Evolutionary conservation across 495 filamentous ascomycete genomes (phyloP).

Genomic region (Neurospora sp.): DNA sequence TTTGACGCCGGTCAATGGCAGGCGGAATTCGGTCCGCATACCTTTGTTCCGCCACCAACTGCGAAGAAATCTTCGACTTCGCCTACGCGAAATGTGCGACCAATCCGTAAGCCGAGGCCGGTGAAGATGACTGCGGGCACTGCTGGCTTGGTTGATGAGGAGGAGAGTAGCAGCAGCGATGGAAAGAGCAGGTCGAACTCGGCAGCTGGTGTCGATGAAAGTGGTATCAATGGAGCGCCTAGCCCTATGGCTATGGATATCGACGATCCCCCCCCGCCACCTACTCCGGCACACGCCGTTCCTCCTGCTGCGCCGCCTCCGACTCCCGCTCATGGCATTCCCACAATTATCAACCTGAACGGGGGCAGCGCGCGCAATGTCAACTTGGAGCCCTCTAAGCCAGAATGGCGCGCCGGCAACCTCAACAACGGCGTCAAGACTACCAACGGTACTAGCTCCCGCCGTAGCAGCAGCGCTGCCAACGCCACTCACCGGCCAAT

Average conservation of each 20-base stretch:
- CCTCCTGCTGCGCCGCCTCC: constrained; percentile 7
- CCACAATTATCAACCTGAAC: neutral
- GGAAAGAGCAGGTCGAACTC: constrained; percentile 16
- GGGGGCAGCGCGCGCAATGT: constrained; percentile 29
- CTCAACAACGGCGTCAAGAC: constrained; percentile 16
- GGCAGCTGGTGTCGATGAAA: neutral
- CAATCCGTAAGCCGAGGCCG: constrained; percentile 30
- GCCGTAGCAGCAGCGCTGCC: constrained; percentile 4
- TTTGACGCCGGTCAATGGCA: constrained; percentile 62
- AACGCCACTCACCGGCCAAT: constrained; percentile 2
- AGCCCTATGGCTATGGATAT: constrained; percentile 48
- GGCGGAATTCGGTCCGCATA: constrained; percentile 51
- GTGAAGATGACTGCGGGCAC: constrained; percentile 33
- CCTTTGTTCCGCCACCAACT: constrained; percentile 38
- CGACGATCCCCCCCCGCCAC: constrained; percentile 31
- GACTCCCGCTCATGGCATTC: constrained; percentile 9
- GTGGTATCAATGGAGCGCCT: constrained; percentile 11
- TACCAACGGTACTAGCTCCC: neutral
- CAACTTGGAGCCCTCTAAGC: constrained; percentile 36
- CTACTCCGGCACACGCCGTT: neutral
- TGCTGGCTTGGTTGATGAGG: constrained; percentile 38
- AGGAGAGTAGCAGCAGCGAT: constrained; percentile 28
- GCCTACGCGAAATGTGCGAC: constrained; percentile 26
- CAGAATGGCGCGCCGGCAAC: constrained; percentile 40
- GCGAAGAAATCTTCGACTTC: constrained; percentile 22